phyloP scores from a whole-genome alignment of 2,329 filamentous ascomycete genomes.

The Ophiostoma ips region DNA sequence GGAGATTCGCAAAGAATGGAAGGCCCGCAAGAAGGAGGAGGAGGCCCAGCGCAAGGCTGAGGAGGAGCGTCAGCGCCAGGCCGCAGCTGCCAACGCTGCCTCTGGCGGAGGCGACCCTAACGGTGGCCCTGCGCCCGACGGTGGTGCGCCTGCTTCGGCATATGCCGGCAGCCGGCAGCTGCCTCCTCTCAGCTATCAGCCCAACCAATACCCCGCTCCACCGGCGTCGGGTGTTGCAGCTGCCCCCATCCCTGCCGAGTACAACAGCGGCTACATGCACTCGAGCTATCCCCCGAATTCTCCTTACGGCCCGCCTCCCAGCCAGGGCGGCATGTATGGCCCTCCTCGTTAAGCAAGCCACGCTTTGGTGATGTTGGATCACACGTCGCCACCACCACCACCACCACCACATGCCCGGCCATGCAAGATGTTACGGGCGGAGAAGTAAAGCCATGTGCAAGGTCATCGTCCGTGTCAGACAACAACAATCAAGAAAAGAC shows the following conservation, averaged over 20 bases:
- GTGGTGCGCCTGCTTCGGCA: conserved; percentile 41
- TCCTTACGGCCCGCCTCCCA: conserved; percentile 41
- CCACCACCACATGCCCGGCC: neutral
- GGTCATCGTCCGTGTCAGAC: no score
- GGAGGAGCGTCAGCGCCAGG: conserved; percentile 61
- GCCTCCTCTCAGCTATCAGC: conserved; percentile 62
- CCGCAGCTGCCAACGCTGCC: conserved; percentile 37
- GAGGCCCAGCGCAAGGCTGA: conserved; percentile 79
- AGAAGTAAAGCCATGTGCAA: no score
- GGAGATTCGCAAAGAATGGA: conserved; percentile 86
- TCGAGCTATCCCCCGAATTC: conserved; percentile 44
- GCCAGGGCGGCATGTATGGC: conserved; percentile 43
- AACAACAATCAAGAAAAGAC: no score
- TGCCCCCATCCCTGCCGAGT: conserved; percentile 41
- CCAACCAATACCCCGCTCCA: conserved; percentile 52
- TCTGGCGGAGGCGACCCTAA: conserved; percentile 37
- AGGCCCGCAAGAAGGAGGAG: conserved; percentile 98
- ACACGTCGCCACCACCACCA: no score
- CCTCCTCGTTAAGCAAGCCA: conserved; percentile 14
- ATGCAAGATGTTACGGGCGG: no score
- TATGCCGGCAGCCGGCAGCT: conserved; percentile 51
- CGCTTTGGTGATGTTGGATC: neutral
- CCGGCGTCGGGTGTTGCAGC: conserved; percentile 39
- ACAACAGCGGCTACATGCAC: conserved; percentile 41
- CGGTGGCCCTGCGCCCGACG: conserved; percentile 30